phyloP scores from a whole-genome alignment of 352 stramenopile genomes.

The Discostella stelligera region DNA sequence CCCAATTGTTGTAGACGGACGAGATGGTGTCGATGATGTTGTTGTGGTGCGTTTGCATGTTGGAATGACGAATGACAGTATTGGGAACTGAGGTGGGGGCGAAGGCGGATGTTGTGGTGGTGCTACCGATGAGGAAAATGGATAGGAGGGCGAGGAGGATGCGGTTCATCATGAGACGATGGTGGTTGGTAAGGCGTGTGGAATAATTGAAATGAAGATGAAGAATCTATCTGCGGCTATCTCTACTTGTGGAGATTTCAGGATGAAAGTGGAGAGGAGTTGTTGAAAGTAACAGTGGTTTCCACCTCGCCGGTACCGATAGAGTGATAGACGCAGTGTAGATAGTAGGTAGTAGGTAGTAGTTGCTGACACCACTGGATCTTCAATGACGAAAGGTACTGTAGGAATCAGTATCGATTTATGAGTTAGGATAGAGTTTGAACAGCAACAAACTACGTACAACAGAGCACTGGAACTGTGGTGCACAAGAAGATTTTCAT shows the following conservation, averaged over 20 bases:
- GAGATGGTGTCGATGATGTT: constrained; percentile 30
- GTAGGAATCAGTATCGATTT: not conserved
- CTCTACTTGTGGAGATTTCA: too few relatives aligned
- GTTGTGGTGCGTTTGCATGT: constrained; percentile 26
- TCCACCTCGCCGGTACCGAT: too few relatives aligned
- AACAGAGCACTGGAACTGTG: not conserved
- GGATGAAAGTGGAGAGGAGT: too few relatives aligned
- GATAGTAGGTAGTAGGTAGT: too few relatives aligned
- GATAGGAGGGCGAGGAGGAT: constrained; percentile 36
- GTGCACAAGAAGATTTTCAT: too few relatives aligned
- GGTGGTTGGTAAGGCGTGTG: not conserved
- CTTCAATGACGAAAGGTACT: not conserved
- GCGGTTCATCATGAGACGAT: constrained; percentile 20
- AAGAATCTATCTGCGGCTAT: not conserved
- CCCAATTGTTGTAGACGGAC: constrained; percentile 48
- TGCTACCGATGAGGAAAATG: constrained; percentile 22
- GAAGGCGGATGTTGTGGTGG: constrained; percentile 33
- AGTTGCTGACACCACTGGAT: not conserved
- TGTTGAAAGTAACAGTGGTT: too few relatives aligned
- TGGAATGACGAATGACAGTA: constrained; percentile 15
- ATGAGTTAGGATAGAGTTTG: too few relatives aligned
- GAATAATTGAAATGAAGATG: not conserved
- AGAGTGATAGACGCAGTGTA: too few relatives aligned
- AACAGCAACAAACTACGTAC: not conserved
- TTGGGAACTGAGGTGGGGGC: constrained; percentile 8